phyloP scores from a whole-genome alignment of 495 filamentous ascomycete species.

The Penicillium salamii region DNA sequence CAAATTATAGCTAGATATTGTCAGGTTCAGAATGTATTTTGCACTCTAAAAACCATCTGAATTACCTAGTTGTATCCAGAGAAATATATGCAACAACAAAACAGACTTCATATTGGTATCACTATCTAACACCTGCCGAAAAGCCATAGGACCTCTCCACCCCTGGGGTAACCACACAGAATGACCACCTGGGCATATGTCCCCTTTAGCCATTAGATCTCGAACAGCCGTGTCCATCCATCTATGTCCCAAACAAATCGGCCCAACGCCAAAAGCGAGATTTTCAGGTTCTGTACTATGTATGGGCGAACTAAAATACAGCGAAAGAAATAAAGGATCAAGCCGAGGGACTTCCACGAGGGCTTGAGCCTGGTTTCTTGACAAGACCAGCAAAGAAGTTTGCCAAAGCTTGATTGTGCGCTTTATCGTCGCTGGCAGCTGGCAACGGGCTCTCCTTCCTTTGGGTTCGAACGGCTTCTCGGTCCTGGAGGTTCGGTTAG shows the following conservation, averaged over 20 bases:
- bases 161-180: conserved; percentile 11
- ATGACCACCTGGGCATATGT: conserved; percentile 1
- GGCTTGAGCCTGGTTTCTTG: conserved; percentile 51
- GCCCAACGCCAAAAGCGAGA: conserved; percentile 26
- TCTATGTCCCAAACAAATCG: conserved; percentile 27
- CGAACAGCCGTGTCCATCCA: conserved; percentile 3
- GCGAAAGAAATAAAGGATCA: conserved; percentile 18
- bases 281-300: conserved; percentile 33
- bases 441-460: conserved; percentile 36
- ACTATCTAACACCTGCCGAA: conserved; percentile 30
- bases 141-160: conserved; percentile 16
- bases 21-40: too few species aligned
- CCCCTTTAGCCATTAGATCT: neutral
- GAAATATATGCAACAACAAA: conserved; percentile 1
- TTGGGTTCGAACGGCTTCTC: conserved; percentile 53
- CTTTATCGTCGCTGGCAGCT: conserved; percentile 56
- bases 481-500: conserved; percentile 36
- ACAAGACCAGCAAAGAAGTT: conserved; percentile 67
- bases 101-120: conserved; percentile 31
- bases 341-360: conserved; percentile 42
- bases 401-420: conserved; percentile 63
- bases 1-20: too few species aligned
- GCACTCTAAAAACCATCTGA: too few species aligned
- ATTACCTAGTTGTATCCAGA: too few species aligned
- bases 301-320: conserved; percentile 37